Conservation (phyloP, 2,329 filamentous ascomycete genomes). For the Juglanconis sp. region DNA sequence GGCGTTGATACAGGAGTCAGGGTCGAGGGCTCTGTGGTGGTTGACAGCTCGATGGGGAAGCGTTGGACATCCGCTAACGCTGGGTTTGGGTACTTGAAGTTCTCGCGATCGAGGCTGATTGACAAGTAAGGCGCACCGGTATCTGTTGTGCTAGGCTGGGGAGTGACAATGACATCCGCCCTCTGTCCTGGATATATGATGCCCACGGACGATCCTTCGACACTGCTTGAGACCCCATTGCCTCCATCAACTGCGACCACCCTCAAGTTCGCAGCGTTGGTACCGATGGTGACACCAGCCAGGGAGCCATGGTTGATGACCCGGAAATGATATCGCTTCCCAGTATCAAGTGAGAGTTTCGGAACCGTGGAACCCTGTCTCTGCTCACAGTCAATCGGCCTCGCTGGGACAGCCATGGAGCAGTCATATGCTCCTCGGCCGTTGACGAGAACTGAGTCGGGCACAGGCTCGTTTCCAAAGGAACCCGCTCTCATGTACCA, state of each 20-base stretch:
- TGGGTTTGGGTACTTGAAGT: conserved; percentile 15
- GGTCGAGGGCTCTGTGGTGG: not conserved
- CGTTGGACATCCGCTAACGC: conserved; percentile 13
- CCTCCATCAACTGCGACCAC: conserved; percentile 12
- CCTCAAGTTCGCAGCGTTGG: not conserved
- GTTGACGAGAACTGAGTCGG: not conserved
- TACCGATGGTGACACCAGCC: not conserved
- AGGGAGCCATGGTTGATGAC: not conserved
- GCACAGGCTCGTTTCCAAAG: conserved; percentile 4
- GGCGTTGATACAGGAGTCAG: conserved; percentile 3
- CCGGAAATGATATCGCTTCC: not conserved
- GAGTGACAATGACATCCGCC: conserved; percentile 15
- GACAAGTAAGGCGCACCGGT: not conserved
- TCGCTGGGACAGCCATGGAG: not conserved
- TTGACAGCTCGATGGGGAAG: conserved; percentile 2
- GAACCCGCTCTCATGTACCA: not conserved
- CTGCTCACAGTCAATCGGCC: not conserved
- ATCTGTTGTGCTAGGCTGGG: not conserved
- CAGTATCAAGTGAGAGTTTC: not conserved
- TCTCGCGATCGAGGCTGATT: not conserved
- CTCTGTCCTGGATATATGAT: conserved; percentile 24
- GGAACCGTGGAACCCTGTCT: not conserved
- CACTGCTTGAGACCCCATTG: conserved; percentile 2
- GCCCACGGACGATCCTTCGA: conserved; percentile 17
- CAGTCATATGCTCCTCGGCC: conserved; percentile 6